These are phyloP conservation scores for Chlamydomonas incerta DNA, from an alignment of 139 green algal species.

Conservation along the genomic window DNA sequence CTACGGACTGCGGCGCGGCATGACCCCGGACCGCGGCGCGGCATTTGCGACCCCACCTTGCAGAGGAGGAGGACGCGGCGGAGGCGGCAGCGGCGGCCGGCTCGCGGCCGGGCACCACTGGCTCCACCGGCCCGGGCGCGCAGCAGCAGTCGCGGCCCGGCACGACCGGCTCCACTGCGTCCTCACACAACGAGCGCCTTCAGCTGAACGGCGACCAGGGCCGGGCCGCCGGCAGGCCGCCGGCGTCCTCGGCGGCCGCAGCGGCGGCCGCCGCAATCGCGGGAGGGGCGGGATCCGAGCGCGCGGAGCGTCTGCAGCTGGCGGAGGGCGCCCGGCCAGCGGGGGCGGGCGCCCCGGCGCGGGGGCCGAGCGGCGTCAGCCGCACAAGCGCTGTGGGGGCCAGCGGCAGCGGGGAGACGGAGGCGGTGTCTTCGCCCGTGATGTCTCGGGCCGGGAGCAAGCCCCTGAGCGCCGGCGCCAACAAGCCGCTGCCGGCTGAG, in stretches of 20 bases:
- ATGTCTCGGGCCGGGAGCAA: too few relatives aligned
- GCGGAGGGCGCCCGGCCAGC: not conserved
- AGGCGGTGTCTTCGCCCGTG: too few relatives aligned
- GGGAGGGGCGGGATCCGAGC: too few relatives aligned
- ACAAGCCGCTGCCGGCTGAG: not conserved
- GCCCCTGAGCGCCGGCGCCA: too few relatives aligned
- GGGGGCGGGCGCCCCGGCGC: not conserved
- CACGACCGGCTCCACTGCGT: not conserved
- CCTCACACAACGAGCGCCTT: not conserved
- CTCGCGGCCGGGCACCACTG: constrained; percentile 2
- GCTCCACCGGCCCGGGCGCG: not conserved
- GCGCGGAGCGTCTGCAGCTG: constrained; percentile 23
- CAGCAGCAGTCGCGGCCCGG: not conserved
- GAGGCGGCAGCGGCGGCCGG: not conserved
- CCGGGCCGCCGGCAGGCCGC: not conserved
- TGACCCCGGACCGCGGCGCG: too few relatives aligned
- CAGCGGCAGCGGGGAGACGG: too few relatives aligned
- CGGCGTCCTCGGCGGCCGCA: not conserved
- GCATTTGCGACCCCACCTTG: too few relatives aligned
- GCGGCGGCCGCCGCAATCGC: not conserved
- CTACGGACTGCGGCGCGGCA: too few relatives aligned
- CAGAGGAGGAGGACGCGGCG: constrained; percentile 22
- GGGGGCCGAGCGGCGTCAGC: not conserved
- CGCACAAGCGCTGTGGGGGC: too few relatives aligned
- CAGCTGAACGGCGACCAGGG: not conserved